Conservation (phyloP, 2,329 filamentous ascomycete species). For the Diaporthe citrichinensis region DNA sequence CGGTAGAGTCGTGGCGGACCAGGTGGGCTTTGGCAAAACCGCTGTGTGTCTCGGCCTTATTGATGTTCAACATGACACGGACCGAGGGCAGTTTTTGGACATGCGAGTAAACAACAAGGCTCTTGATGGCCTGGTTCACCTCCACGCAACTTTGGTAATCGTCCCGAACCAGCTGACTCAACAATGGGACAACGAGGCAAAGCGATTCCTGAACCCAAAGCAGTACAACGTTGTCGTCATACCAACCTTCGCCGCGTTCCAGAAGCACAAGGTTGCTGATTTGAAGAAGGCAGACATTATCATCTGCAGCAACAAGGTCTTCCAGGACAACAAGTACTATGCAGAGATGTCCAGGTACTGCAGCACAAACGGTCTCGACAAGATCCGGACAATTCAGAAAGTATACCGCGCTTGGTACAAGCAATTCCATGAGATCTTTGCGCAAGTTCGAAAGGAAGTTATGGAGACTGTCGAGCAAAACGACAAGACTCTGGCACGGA, state of each 20-base stretch:
- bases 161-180: constrained; percentile 56
- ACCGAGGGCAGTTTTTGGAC: constrained; percentile 42
- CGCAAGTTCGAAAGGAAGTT: not conserved
- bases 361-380: constrained; percentile 24
- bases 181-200: constrained; percentile 56
- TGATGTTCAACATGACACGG: constrained; percentile 46
- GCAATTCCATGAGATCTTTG: not conserved
- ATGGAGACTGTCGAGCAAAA: not conserved
- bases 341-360: constrained; percentile 33
- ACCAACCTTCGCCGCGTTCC: constrained; percentile 40
- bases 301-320: constrained; percentile 51
- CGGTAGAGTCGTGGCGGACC: constrained; percentile 59
- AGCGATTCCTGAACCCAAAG: constrained; percentile 50
- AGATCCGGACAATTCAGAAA: constrained; percentile 2
- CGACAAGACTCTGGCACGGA: not conserved
- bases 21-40: constrained; percentile 62
- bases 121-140: constrained; percentile 45
- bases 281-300: constrained; percentile 55
- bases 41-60: constrained; percentile 57
- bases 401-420: constrained; percentile 41
- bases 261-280: constrained; percentile 17
- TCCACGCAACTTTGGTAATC: constrained; percentile 56
- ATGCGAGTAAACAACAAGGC: constrained; percentile 40
- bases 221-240: constrained; percentile 48
- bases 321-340: constrained; percentile 41